Evolutionary conservation across 1,139 yeast species (phyloP).

Genomic region (Hansenula anomala): DNA sequence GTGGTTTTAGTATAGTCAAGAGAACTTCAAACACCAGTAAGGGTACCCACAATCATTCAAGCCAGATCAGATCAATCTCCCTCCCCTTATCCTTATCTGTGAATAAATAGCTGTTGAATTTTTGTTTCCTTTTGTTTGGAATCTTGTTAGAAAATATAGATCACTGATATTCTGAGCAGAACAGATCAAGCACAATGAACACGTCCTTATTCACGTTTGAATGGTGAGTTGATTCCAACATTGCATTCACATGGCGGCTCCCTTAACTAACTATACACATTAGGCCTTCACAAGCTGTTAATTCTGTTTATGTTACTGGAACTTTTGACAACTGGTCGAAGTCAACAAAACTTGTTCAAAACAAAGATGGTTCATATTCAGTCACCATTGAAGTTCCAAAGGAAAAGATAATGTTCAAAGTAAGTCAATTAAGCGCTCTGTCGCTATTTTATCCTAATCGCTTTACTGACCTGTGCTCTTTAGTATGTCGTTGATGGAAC

Average conservation of each 20-base stretch:
- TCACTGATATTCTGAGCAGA: no score
- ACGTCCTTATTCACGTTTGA: conserved; percentile 8
- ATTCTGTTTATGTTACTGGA: conserved; percentile 36
- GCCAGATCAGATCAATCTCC: no score
- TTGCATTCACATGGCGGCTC: no score
- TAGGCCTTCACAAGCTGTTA: conserved; percentile 15
- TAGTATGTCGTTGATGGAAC: conserved; percentile 64
- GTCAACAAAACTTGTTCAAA: conserved; percentile 40
- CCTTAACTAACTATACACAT: neutral
- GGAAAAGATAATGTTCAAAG: conserved; percentile 43
- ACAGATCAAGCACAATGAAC: neutral
- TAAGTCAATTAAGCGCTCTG: conserved; percentile 7
- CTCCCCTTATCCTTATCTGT: no score
- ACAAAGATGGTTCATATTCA: conserved; percentile 38
- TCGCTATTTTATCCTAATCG: neutral
- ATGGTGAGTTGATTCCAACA: conserved; percentile 15
- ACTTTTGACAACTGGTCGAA: conserved; percentile 62
- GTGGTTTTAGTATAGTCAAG: no score
- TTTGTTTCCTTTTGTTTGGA: no score
- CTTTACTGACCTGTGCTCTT: neutral
- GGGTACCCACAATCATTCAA: no score
- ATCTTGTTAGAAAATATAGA: no score
- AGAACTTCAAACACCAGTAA: no score
- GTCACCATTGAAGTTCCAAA: conserved; percentile 31
- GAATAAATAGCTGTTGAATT: no score